phyloP scores from a whole-genome alignment of 2,329 filamentous ascomycete genomes.

The Aspergillus fumigatus region DNA sequence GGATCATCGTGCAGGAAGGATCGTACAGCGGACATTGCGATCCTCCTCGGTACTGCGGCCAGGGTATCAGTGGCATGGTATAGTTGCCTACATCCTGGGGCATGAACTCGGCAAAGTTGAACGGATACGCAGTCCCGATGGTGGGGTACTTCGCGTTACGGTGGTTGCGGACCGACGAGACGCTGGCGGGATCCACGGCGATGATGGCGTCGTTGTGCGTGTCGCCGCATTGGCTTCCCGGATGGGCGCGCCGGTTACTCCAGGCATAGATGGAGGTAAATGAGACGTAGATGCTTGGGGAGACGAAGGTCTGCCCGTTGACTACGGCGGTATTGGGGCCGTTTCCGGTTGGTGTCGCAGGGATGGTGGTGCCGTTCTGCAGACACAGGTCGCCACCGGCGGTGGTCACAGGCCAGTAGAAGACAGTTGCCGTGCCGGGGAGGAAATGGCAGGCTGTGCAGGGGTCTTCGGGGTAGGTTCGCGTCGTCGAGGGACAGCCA shows the following conservation, averaged over 20 bases:
- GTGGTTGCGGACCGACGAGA: constrained; percentile 16
- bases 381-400: constrained; percentile 15
- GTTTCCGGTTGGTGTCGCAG: constrained; percentile 7
- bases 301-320: constrained; percentile 16
- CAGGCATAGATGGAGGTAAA: constrained; percentile 20
- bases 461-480: constrained; percentile 15
- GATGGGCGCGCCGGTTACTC: constrained; percentile 16
- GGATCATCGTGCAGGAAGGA: constrained; percentile 15
- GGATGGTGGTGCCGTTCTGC: constrained; percentile 17
- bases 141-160: constrained; percentile 19
- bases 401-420: constrained; percentile 23
- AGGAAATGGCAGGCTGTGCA: constrained; percentile 19
- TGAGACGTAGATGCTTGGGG: constrained; percentile 19
- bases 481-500: constrained; percentile 9
- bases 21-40: constrained; percentile 14
- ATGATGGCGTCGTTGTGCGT: constrained; percentile 16
- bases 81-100: constrained; percentile 16
- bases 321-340: constrained; percentile 19
- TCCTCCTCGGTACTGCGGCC: constrained; percentile 18
- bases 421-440: constrained; percentile 18
- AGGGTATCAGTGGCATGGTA: constrained; percentile 16
- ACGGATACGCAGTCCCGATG: constrained; percentile 18
- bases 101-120: constrained; percentile 19
- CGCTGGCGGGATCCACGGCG: constrained; percentile 11
- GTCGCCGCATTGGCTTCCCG: constrained; percentile 14